Evolutionary conservation across 495 filamentous ascomycete species (phyloP).

Genomic region (Choiromyces venosus): DNA sequence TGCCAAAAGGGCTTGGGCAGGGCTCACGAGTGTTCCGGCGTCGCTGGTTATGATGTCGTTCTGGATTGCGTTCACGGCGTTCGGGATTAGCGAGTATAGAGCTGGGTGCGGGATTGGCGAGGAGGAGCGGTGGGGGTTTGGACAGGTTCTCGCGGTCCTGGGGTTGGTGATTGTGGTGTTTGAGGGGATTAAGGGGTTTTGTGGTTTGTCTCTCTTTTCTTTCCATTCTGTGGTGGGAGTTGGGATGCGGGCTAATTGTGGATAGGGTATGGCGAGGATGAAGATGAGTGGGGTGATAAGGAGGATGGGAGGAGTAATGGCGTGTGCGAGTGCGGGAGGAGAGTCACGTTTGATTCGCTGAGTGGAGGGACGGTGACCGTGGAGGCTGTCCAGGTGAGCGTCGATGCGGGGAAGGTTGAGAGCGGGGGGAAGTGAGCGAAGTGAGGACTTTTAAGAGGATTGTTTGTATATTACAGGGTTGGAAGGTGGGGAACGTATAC

Average conservation of each 20-base stretch:
- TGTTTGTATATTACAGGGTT: too few species aligned
- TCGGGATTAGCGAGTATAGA: slow-evolving; percentile 17
- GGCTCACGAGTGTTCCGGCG: background rate
- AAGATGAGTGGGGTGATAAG: slow-evolving; percentile 16
- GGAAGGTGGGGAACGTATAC: too few species aligned
- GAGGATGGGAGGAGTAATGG: background rate
- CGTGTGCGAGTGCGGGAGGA: slow-evolving; percentile 26
- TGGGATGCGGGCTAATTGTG: slow-evolving; percentile 32
- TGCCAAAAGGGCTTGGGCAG: too few species aligned
- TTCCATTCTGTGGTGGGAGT: slow-evolving; percentile 4
- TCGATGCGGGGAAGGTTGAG: background rate
- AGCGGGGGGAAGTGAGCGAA: too few species aligned
- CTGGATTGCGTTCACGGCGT: slow-evolving; percentile 18
- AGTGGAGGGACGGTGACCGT: background rate
- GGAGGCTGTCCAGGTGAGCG: background rate
- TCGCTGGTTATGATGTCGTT: slow-evolving; percentile 16
- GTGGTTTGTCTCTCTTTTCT: background rate
- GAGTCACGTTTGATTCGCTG: background rate
- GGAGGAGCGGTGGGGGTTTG: slow-evolving; percentile 35
- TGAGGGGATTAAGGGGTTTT: slow-evolving; percentile 9
- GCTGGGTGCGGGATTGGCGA: slow-evolving; percentile 14
- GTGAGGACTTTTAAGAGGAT: background rate
- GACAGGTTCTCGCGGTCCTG: slow-evolving; percentile 26
- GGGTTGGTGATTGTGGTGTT: slow-evolving; percentile 25
- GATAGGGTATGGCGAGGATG: slow-evolving; percentile 21